Base-by-base conservation (phyloP, 176 grass and related monocot species). In the Ananas comosus region DNA sequence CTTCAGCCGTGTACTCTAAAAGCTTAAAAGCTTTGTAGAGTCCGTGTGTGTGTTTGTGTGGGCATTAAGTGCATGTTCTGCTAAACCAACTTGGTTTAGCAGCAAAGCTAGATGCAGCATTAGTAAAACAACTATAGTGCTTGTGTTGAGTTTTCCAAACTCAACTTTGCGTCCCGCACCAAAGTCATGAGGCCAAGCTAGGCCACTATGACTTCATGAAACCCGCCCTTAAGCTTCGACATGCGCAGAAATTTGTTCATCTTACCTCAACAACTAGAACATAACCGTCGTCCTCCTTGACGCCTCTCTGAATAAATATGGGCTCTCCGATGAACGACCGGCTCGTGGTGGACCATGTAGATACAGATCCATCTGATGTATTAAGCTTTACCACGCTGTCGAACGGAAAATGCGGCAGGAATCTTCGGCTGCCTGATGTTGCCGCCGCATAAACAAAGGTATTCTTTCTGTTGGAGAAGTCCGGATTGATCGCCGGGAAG, bases 231-330 rank as follows among this genome's bases (percentile, higher is more conserved):
- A 59, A 18, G 21, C 19, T 17, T 59, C 10, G 16, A 57, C 7
- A 57, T 57, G n/a, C 13, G 13, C 53, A 61, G 56, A 16, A 61
- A 61, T 11, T 1, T 19, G 19, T 14, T 54, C 12, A 1, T 75
- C 42, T 73, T 73, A 93, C 94, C 94, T 99, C 94, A 1, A 93
- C 79, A n/a, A 93, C 77, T 27, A 97, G 68, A 80, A 99, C 79
- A 48, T 99, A 99, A 9, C 94, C 94, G 7, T 91, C 80, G 10
- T 93, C 94, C 66, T 93, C 89, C 21, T 76, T 53, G 0, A 22
- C 19, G 29, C 79, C 89, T 71, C 68, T 84, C 0, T 80, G 81
- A 65, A 93, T 29, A 82, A 93, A 99, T 13, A 90, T 68, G 0
- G 94, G 87, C 79, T 99, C 94, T 1, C 94, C 94, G 8, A 93